Conservation (phyloP, 352 stramenopile genomes). For the Pythium pyrilobum region DNA sequence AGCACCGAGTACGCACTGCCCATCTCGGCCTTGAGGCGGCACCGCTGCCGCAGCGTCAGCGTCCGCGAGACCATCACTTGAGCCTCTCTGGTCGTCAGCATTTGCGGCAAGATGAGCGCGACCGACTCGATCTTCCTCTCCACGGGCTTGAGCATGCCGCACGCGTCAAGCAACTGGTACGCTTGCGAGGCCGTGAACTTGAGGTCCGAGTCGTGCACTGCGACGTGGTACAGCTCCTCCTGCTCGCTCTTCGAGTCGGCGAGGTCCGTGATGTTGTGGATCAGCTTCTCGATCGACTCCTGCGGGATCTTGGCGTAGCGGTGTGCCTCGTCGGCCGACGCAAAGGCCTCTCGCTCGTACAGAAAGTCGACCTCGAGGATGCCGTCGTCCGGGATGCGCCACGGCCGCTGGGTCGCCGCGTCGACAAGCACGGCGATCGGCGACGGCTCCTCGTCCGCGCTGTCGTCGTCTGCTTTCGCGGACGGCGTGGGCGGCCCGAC, state of each 20-base stretch:
- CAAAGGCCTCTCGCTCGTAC: constrained; percentile 68
- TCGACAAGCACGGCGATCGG: constrained; percentile 39
- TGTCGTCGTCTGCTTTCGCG: not conserved
- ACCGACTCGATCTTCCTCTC: constrained; percentile 62
- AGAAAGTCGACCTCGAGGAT: constrained; percentile 73
- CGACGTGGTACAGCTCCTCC: constrained; percentile 73
- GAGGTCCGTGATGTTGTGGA: constrained; percentile 58
- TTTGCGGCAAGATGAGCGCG: constrained; percentile 70
- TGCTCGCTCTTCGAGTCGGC: constrained; percentile 56
- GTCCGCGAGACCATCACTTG: constrained; percentile 63
- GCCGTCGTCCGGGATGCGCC: constrained; percentile 56
- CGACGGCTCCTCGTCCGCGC: not conserved
- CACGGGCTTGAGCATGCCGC: constrained; percentile 48
- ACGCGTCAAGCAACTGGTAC: constrained; percentile 76
- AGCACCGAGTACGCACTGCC: constrained; percentile 80
- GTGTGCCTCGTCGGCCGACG: constrained; percentile 44
- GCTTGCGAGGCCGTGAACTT: constrained; percentile 75
- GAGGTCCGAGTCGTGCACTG: constrained; percentile 73
- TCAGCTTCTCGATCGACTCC: constrained; percentile 58
- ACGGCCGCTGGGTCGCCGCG: constrained; percentile 47
- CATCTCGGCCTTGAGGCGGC: constrained; percentile 75
- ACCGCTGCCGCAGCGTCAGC: constrained; percentile 63
- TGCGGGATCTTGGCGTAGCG: constrained; percentile 60
- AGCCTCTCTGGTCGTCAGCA: constrained; percentile 77
- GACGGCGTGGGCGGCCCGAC: not conserved